Evolutionary conservation across 1,284 basidiomycete genomes (phyloP), one percentile per base, ranked within the genome.

Genomic region (Pseudozyma sp.): DNA sequence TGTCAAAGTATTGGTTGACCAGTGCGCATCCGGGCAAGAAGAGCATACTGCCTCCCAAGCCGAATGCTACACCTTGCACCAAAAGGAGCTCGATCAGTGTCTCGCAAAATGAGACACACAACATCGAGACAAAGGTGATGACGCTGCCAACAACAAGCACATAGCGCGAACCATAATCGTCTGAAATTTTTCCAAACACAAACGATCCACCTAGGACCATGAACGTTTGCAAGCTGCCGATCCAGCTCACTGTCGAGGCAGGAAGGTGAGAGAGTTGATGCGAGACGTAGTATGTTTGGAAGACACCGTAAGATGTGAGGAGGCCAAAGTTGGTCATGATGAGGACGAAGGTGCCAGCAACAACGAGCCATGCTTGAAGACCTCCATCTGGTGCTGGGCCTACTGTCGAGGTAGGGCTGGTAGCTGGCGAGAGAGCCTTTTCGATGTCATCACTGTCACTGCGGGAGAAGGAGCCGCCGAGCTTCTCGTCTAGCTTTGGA

Each of bases 251-350:
- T 0, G 68, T 64, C n/a, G 73, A 67, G 3, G 68, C 38, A 1
- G 73, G 53, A 0, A 68, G 25, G 49, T 76, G 64, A 3, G 57
- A 19, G 8, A 76, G 69, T 38, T 71, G 68, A 44, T 68, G 64
- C 0, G 59, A 56, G 50, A 56, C 11, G 50, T 76, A 76, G 61
- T 71, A 76, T 43, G 47, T 59, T 21, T 71, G 69, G 18, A 76
- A 76, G 6, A 76, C 64, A 12, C 69, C 73, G 55, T 76, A 76
- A 18, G 73, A 76, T 8, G 73, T 76, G 14, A 76, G 55, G 13
- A 76, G 69, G 39, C 73, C 73, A 25, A 76, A 76, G 51, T 76
- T 76, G 63, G 68, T 76, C 73, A 76, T 71, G 64, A 76, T 71
- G 35, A 71, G 61, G 5, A 71, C 3, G 25, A 76, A 76, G 11